Evolutionary conservation across 768 basidiomycete species (phyloP).

Genomic region (Saitozyma sp.): DNA sequence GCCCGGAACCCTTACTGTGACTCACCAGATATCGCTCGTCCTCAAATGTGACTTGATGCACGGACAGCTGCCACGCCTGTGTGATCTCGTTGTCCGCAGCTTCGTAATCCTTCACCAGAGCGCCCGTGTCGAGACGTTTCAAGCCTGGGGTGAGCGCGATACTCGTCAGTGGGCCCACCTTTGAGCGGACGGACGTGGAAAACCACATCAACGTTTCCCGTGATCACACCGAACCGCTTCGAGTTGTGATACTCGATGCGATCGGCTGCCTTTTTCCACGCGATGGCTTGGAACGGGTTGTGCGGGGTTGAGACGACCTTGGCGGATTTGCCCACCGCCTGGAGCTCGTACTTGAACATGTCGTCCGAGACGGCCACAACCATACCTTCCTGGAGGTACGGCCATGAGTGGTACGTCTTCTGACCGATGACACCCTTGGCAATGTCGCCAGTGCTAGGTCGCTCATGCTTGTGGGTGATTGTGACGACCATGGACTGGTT

Average conservation of each 20-base stretch:
- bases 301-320: constrained; percentile 69
- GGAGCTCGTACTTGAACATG: constrained; percentile 75
- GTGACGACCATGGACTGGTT: constrained; percentile 93
- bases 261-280: constrained; percentile 81
- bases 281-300: constrained; percentile 63
- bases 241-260: constrained; percentile 80
- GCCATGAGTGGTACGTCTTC: constrained; percentile 82
- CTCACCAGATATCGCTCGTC: constrained; percentile 65
- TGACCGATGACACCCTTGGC: constrained; percentile 74
- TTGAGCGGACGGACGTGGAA: constrained; percentile 88
- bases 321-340: constrained; percentile 48
- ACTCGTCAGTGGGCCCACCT: constrained; percentile 58
- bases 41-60: constrained; percentile 77
- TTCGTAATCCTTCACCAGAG: constrained; percentile 94
- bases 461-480: constrained; percentile 73
- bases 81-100: constrained; percentile 75
- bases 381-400: constrained; percentile 87
- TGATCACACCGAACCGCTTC: constrained; percentile 82
- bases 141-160: constrained; percentile 61
- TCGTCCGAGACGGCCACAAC: constrained; percentile 85
- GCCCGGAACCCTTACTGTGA: constrained; percentile 9
- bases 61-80: constrained; percentile 81
- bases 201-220: constrained; percentile 74
- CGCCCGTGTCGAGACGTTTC: constrained; percentile 81
- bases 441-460: constrained; percentile 67